Conservation (phyloP, 2,329 filamentous ascomycete genomes). For the Arthrobotrys conoides region DNA sequence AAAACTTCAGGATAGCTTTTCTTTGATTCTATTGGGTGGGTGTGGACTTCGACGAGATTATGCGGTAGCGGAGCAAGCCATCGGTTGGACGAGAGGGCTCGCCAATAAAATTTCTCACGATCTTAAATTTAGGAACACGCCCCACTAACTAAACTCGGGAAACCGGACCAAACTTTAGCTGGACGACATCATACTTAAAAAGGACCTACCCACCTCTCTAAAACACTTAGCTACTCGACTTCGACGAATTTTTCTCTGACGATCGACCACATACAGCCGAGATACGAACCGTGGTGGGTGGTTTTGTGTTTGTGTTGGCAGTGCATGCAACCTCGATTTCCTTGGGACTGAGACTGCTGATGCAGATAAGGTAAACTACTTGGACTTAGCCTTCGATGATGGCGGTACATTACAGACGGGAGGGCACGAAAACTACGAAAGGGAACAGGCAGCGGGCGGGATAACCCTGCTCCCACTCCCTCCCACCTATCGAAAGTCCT, state of each 20-base stretch:
- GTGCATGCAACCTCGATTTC: slow-evolving; percentile 47
- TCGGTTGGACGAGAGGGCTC: slow-evolving; percentile 58
- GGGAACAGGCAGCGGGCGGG: slow-evolving; percentile 54
- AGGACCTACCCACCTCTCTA: slow-evolving; percentile 22
- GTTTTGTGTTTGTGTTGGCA: slow-evolving; percentile 50
- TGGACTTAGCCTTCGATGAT: slow-evolving; percentile 54
- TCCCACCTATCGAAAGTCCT: slow-evolving; percentile 57
- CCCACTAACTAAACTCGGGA: slow-evolving; percentile 30
- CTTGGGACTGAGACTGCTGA: slow-evolving; percentile 28
- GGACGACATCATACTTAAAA: slow-evolving; percentile 26
- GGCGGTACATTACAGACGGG: slow-evolving; percentile 41
- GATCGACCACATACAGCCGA: slow-evolving; percentile 53
- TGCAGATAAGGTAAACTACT: slow-evolving; percentile 59
- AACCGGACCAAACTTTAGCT: slow-evolving; percentile 27
- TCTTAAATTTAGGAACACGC: slow-evolving; percentile 59
- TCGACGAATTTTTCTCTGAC: slow-evolving; percentile 20
- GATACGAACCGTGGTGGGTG: slow-evolving; percentile 30
- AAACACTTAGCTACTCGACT: not conserved
- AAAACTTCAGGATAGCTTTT: slow-evolving; percentile 5
- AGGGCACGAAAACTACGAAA: slow-evolving; percentile 59
- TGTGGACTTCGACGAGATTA: slow-evolving; percentile 44
- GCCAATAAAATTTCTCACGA: slow-evolving; percentile 59
- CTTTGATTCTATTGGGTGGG: slow-evolving; percentile 22
- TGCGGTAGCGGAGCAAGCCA: slow-evolving; percentile 42
- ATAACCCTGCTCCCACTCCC: slow-evolving; percentile 58